Conservation (phyloP, 2,329 filamentous ascomycete species). For the Phaeophleospora eucalypticola region DNA sequence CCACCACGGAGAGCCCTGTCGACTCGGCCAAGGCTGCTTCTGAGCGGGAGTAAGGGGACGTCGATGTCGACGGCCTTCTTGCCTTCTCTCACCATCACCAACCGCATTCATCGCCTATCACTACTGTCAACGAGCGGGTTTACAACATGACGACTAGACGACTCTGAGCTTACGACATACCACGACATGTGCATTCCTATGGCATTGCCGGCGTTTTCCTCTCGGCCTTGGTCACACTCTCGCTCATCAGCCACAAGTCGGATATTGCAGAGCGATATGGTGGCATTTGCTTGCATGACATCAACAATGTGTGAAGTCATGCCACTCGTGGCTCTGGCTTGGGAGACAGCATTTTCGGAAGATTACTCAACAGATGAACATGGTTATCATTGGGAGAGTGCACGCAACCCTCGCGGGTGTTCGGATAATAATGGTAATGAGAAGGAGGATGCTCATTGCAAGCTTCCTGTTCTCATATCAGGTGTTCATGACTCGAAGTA, state of each 20-base stretch:
- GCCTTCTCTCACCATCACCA: not conserved
- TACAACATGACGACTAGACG: conserved; percentile 27
- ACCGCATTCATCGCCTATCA: conserved; percentile 13
- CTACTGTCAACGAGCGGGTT: conserved; percentile 23
- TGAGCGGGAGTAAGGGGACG: conserved; percentile 22
- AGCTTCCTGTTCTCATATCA: no score
- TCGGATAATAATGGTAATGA: no score
- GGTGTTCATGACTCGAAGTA: conserved; percentile 18
- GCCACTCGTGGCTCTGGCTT: conserved; percentile 25
- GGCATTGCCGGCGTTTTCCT: no score
- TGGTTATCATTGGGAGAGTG: no score
- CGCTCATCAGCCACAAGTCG: conserved; percentile 13
- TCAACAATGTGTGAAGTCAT: conserved; percentile 29
- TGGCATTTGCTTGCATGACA: conserved; percentile 24
- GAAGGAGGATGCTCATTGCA: no score
- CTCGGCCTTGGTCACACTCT: conserved; percentile 21
- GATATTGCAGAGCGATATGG: conserved; percentile 19
- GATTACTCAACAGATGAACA: no score
- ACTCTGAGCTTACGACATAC: conserved; percentile 16
- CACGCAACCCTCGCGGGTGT: no score
- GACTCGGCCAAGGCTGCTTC: conserved; percentile 23
- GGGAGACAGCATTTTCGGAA: no score
- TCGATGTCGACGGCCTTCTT: conserved; percentile 1
- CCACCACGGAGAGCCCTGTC: conserved; percentile 20
- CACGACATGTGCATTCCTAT: conserved; percentile 8